Evolutionary conservation across 176 grass and related monocot genomes (phyloP).

Genomic region (Areca catechu): DNA sequence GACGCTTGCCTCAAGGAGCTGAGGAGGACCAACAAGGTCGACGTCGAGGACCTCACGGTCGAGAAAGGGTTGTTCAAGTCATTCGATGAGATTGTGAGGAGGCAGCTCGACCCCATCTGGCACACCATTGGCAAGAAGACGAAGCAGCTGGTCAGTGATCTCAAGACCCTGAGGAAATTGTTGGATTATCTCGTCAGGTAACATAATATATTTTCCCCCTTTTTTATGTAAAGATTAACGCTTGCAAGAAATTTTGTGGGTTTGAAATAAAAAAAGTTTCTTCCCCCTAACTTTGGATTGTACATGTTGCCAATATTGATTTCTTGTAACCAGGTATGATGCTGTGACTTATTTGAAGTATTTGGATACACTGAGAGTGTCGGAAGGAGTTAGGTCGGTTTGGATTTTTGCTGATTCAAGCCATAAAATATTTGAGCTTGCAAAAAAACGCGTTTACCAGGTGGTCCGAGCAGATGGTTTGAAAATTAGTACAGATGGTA

Average conservation of each 20-base stretch:
- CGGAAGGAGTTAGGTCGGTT: conserved; percentile 87
- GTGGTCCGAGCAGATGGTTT: conserved; percentile 52
- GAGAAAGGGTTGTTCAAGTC: conserved; percentile 95
- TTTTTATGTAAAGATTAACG: not conserved
- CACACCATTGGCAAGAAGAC: conserved; percentile 97
- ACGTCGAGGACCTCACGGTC: conserved; percentile 83
- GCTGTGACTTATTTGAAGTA: conserved; percentile 91
- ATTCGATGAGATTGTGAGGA: conserved; percentile 86
- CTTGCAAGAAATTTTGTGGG: too few species aligned
- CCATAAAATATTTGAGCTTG: conserved; percentile 87
- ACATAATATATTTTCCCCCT: not conserved
- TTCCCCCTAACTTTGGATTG: not conserved
- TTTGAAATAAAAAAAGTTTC: not conserved
- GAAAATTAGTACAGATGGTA: conserved; percentile 32
- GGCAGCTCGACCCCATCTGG: conserved; percentile 92
- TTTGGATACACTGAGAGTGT: conserved; percentile 82
- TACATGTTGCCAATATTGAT: not conserved
- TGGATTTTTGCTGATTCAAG: conserved; percentile 97
- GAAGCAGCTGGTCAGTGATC: conserved; percentile 92
- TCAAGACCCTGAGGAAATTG: conserved; percentile 87
- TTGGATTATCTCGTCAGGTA: conserved; percentile 93
- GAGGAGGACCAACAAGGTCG: conserved; percentile 79
- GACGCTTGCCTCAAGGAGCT: conserved; percentile 94
- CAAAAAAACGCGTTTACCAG: conserved; percentile 85
- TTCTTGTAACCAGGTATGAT: conserved; percentile 48